phyloP scores from a whole-genome alignment of 179 eudicot species.

The Nepenthes alata region DNA sequence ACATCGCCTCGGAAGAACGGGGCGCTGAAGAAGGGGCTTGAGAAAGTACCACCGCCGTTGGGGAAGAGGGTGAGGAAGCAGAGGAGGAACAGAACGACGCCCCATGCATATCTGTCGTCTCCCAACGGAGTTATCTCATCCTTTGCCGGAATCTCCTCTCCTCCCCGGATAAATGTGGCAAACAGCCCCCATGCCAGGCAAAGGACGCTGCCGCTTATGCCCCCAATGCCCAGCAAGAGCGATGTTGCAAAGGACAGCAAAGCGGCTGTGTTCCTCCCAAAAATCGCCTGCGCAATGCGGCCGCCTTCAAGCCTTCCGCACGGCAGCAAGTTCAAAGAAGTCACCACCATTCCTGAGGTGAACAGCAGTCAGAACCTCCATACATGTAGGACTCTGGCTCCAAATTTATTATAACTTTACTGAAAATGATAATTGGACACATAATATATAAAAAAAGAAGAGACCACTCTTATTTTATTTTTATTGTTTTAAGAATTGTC shows the following conservation, averaged over 20 bases:
- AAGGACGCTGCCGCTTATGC: conserved; percentile 76
- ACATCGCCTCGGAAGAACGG: conserved; percentile 67
- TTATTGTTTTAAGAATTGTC: no score
- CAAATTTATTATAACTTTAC: no score
- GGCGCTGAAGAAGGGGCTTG: conserved; percentile 49
- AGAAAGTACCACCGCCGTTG: conserved; percentile 80
- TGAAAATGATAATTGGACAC: no score
- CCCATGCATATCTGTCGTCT: conserved; percentile 81
- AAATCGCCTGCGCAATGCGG: conserved; percentile 90
- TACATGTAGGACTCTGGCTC: no score
- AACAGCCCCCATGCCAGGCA: conserved; percentile 94
- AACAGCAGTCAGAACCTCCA: no score
- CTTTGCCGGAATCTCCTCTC: conserved; percentile 83
- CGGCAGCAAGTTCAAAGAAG: conserved; percentile 82
- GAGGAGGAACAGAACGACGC: conserved; percentile 57
- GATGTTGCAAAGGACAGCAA: conserved; percentile 64
- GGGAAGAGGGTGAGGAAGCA: conserved; percentile 93
- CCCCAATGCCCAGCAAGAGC: conserved; percentile 71
- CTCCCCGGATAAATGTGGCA: conserved; percentile 87
- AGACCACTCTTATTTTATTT: no score
- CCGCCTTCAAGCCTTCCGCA: conserved; percentile 97
- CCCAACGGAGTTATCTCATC: conserved; percentile 88
- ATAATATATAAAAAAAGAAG: no score
- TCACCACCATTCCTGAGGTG: conserved; percentile 77
- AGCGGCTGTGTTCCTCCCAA: conserved; percentile 69